A percentile compares a stretch with the other conserved stretches of the same genome.
Conservation (phyloP, 192 early-diverging fungal species). For the Umbelopsis isabellina region DNA sequence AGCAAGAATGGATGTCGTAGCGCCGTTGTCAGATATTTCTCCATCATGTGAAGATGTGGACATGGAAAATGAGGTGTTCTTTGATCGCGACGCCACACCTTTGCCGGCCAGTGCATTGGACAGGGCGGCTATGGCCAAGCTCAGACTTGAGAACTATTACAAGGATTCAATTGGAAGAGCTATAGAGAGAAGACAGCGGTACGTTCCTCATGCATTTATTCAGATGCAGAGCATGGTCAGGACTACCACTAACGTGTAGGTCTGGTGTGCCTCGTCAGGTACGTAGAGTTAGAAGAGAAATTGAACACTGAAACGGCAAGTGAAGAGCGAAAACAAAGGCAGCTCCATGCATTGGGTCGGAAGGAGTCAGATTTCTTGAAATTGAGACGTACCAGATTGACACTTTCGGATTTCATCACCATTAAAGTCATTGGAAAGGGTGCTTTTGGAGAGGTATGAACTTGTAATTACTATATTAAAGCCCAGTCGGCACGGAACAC, state of each 20-base stretch:
- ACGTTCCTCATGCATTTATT: conserved; percentile 16
- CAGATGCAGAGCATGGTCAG: not conserved
- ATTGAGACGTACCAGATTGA: conserved; percentile 85
- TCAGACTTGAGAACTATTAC: conserved; percentile 93
- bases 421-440: conserved; percentile 99
- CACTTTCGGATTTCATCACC: conserved; percentile 92
- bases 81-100: conserved; percentile 69
- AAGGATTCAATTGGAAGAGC: conserved; percentile 86
- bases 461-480: not conserved
- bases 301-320: conserved; percentile 74
- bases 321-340: conserved; percentile 87
- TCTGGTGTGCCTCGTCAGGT: conserved; percentile 41
- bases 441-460: conserved; percentile 90
- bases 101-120: conserved; percentile 83
- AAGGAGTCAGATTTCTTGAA: conserved; percentile 96
- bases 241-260: not conserved
- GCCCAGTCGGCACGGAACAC: not conserved
- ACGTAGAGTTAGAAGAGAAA: conserved; percentile 79
- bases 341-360: conserved; percentile 74
- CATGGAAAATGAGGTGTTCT: conserved; percentile 43
- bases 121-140: conserved; percentile 85
- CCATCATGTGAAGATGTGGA: not conserved
- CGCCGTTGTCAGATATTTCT: conserved; percentile 2
- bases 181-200: conserved; percentile 81
- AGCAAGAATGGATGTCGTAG: conserved; percentile 5